A percentile compares a stretch with the other conserved stretches of the same genome.
Evolutionary conservation across 768 basidiomycete species (phyloP).

Genomic region (Serendipita sp.): DNA sequence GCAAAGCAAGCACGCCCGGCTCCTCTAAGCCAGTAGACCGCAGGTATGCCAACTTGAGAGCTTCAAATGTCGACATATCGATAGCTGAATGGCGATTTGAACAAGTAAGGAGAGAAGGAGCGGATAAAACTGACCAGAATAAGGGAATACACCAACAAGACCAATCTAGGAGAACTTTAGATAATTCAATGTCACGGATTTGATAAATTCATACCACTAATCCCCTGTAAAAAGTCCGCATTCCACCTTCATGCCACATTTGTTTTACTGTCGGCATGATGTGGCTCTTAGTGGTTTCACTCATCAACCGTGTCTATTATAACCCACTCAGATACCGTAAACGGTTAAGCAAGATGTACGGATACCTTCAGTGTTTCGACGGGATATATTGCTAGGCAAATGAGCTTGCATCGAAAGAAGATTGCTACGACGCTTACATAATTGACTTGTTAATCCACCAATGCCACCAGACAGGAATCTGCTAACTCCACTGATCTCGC

Average conservation of each 20-base stretch:
- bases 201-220: conserved; percentile 45
- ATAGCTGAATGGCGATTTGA: conserved; percentile 57
- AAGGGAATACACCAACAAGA: conserved; percentile 86
- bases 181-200: conserved; percentile 9
- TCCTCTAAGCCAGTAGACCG: conserved; percentile 78
- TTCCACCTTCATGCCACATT: conserved; percentile 63
- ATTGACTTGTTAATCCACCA: conserved; percentile 85
- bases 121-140: conserved; percentile 29
- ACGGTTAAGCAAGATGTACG: background rate
- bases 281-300: conserved; percentile 16
- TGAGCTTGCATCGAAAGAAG: conserved; percentile 12
- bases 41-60: conserved; percentile 78
- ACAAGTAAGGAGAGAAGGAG: background rate
- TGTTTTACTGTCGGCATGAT: conserved; percentile 39
- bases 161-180: conserved; percentile 48
- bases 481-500: conserved; percentile 79
- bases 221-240: conserved; percentile 81
- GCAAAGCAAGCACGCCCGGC: conserved; percentile 69
- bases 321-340: background rate
- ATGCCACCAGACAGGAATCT: conserved; percentile 91
- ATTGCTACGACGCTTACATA: conserved; percentile 36
- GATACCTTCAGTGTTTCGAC: conserved; percentile 84
- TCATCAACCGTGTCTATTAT: conserved; percentile 86
- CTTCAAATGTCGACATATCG: conserved; percentile 95
- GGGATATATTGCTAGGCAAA: conserved; percentile 69